Evolutionary conservation across 805 yeast genomes (phyloP), one percentile per base, ranked within the genome.

Genomic region (Wickerhamomyces chambardii): DNA sequence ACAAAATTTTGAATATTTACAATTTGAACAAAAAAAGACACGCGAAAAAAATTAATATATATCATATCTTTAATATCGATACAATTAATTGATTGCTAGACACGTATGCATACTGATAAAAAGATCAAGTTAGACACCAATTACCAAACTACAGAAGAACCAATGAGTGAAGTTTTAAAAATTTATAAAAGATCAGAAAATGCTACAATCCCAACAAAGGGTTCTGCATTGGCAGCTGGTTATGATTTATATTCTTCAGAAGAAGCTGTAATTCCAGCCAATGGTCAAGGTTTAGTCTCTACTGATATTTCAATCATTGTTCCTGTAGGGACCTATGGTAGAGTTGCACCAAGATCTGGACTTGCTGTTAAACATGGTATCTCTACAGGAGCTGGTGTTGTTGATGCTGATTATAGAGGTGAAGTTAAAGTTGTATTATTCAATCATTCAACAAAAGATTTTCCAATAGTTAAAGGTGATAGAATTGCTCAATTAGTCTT

Each of bases 301-400:
- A 92, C 98, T n/a, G 97, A 87, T 48, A 60, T 92, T 39, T 73
- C 94, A 4, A 71, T 92, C 43, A 82, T 90, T 29, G 87, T 92
- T 16, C 98, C 98, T 25, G 70, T 64, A 27, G 97, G 96, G 4
- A 87, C 97, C 0, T 92, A 92, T 50, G 98, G 97, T 36, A 76
- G 98, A 53, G 90, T 92, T 44, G 98, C 98, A 9, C 97, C 98
- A 45, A 78, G 98, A 59, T 83, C 95, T 1, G 98, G 98, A 0
- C 71, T 92, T 12, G 97, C 98, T 21, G 97, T 84, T 31, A 92
- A 92, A 56, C 80, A 85, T 54, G 97, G 97, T 30, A 89, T 92
- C 42, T 79, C 87, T 37, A 85, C 96, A 4, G 98, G 97, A 50
- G 98, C 98, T 33, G 98, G 98, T 53, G 98, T 92, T 30, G 70